phyloP scores from a whole-genome alignment of 2,329 filamentous ascomycete species.

The Intubia oerlemansii region DNA sequence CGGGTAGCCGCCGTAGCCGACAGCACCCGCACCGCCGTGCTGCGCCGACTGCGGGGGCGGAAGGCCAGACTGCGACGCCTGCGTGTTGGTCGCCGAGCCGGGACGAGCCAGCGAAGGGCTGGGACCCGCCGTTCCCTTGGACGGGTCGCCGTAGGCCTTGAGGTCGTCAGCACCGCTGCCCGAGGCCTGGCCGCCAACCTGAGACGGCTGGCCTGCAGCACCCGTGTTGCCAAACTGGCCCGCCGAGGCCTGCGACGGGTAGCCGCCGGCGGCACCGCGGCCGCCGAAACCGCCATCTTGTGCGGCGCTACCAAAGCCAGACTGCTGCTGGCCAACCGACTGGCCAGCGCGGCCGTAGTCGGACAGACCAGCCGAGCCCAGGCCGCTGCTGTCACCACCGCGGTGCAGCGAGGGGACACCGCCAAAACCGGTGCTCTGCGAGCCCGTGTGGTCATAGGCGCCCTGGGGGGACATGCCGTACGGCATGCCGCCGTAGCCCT shows the following conservation, averaged over 20 bases:
- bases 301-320: conserved; percentile 31
- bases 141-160: conserved; percentile 37
- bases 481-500: conserved; percentile 32
- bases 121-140: conserved; percentile 30
- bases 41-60: conserved; percentile 32
- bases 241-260: conserved; percentile 33
- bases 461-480: conserved; percentile 34
- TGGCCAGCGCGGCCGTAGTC: conserved; percentile 33
- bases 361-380: conserved; percentile 24
- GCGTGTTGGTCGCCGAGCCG: conserved; percentile 34
- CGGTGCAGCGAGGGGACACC: conserved; percentile 29
- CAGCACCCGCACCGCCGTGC: conserved; percentile 26
- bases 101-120: conserved; percentile 36
- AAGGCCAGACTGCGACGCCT: conserved; percentile 28
- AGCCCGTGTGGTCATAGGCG: conserved; percentile 33
- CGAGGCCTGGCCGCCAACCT: conserved; percentile 20
- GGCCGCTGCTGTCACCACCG: conserved; percentile 23
- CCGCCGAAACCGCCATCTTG: conserved; percentile 31
- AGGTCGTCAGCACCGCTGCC: conserved; percentile 30
- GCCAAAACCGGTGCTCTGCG: conserved; percentile 29
- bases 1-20: conserved; percentile 32
- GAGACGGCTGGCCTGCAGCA: conserved; percentile 24
- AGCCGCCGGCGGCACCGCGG: conserved; percentile 24
- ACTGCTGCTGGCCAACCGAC: conserved; percentile 23
- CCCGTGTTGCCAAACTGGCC: conserved; percentile 33